Evolutionary conservation across 1,284 basidiomycete genomes (phyloP).

Genomic region (Rhodotorula mucilaginosa): DNA sequence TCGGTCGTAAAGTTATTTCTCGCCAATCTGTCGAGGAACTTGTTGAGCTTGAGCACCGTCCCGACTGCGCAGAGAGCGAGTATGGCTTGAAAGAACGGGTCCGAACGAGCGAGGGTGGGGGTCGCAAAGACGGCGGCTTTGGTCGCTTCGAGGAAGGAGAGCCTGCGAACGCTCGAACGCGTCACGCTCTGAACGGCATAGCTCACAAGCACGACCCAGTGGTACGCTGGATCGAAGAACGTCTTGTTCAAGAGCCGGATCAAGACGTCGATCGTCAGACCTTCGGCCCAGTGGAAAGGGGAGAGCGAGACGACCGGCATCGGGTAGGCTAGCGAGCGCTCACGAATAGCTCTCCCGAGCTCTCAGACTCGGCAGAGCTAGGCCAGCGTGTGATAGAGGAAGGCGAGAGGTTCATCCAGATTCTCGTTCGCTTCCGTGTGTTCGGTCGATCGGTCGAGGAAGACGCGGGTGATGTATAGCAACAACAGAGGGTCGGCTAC

Average conservation of each 20-base stretch:
- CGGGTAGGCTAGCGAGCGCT: neutral
- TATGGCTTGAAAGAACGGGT: neutral
- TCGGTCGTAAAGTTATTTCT: conserved; percentile 22
- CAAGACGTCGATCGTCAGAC: conserved; percentile 22
- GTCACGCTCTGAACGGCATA: neutral
- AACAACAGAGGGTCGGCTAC: neutral
- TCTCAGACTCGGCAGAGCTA: neutral
- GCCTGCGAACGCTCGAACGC: neutral
- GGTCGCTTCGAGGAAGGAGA: neutral
- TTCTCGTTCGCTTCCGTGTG: neutral
- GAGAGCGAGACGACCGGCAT: conserved; percentile 15
- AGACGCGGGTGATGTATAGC: neutral
- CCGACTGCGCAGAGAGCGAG: conserved; percentile 17
- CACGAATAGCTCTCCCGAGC: neutral
- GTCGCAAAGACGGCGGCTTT: neutral
- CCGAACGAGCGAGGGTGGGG: neutral
- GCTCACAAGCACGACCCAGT: conserved; percentile 5
- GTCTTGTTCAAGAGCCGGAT: neutral
- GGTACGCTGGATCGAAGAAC: conserved; percentile 7
- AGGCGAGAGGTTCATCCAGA: no score
- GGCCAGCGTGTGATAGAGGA: neutral
- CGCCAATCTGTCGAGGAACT: neutral
- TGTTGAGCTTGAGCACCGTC: neutral
- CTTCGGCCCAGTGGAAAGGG: conserved; percentile 11
- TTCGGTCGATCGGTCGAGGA: no score